Percentiles rank a stretch among this genome's conserved stretches.
Conservation (phyloP, 2,329 filamentous ascomycete species). For the Cordyceps militaris region DNA sequence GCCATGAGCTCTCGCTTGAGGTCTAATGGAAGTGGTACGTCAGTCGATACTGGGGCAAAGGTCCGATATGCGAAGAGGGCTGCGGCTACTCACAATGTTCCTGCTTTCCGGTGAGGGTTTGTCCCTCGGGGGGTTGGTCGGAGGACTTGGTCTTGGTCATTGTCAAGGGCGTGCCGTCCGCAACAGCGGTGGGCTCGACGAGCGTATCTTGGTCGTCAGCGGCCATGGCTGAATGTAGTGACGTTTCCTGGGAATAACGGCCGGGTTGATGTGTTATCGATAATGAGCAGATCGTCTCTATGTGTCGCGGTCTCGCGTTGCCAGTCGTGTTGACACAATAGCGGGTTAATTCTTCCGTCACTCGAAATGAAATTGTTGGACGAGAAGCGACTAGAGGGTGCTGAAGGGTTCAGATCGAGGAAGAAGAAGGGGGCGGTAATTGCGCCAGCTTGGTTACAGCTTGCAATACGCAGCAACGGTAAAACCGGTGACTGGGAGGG, state of each 20-base stretch:
- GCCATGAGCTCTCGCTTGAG: conserved; percentile 92
- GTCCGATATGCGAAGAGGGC: background rate
- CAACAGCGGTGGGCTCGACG: conserved; percentile 16
- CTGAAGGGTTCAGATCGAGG: background rate
- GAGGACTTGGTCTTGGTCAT: conserved; percentile 17
- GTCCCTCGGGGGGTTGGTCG: conserved; percentile 31
- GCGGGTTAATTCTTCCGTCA: background rate
- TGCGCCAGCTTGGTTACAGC: background rate
- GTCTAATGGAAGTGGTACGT: conserved; percentile 45
- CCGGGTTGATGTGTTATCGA: background rate
- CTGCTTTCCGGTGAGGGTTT: conserved; percentile 81
- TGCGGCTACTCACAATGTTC: conserved; percentile 72
- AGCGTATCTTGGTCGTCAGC: conserved; percentile 21
- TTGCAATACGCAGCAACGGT: background rate
- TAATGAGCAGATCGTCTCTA: background rate
- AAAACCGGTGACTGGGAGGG: background rate
- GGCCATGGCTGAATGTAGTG: conserved; percentile 21
- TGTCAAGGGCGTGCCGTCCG: conserved; percentile 11
- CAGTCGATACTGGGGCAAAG: background rate
- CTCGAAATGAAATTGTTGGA: background rate
- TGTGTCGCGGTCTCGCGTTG: background rate
- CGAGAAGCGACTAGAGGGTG: background rate
- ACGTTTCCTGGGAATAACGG: background rate
- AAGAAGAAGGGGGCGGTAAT: background rate
- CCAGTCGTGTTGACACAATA: background rate